Percentiles rank a stretch among this genome's conserved stretches.
Conservation (phyloP, 768 basidiomycete genomes). For the Boletus sp. region DNA sequence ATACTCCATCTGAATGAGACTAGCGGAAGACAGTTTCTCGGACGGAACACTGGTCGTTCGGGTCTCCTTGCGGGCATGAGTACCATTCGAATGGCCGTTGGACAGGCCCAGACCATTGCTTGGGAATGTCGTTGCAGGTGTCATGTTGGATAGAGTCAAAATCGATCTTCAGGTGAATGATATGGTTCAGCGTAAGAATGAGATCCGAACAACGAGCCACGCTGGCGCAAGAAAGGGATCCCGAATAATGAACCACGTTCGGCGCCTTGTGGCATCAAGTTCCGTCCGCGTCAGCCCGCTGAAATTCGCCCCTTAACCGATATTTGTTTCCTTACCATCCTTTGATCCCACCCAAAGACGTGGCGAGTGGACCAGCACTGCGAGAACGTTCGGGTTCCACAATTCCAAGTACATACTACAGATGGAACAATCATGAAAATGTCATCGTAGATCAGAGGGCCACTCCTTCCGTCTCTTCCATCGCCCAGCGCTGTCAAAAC, state of each 20-base stretch:
- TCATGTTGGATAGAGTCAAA: slow-evolving; percentile 15
- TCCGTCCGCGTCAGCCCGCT: slow-evolving; percentile 16
- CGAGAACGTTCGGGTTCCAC: background rate
- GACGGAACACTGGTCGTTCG: background rate
- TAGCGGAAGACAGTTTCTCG: slow-evolving; percentile 51
- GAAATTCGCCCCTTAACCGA: too few relatives aligned
- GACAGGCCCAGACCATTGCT: background rate
- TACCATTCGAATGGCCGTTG: slow-evolving; percentile 16
- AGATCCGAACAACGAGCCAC: background rate
- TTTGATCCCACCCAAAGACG: background rate
- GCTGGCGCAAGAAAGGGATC: too few relatives aligned
- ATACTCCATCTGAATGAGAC: slow-evolving; percentile 79
- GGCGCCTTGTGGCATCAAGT: slow-evolving; percentile 6
- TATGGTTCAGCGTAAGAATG: background rate
- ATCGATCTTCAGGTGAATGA: background rate
- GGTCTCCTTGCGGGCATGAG: slow-evolving; percentile 15
- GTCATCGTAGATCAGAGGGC: slow-evolving; percentile 63
- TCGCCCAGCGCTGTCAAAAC: slow-evolving; percentile 68
- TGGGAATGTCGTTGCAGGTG: slow-evolving; percentile 21
- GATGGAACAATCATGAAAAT: background rate
- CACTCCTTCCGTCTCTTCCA: slow-evolving; percentile 68
- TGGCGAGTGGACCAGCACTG: background rate
- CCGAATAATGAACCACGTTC: background rate
- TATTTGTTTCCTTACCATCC: background rate
- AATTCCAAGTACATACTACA: background rate